Evolutionary conservation across 2,329 filamentous ascomycete genomes (phyloP), one percentile per base, ranked within the genome.

Genomic region (Pezicula neosporulosa): DNA sequence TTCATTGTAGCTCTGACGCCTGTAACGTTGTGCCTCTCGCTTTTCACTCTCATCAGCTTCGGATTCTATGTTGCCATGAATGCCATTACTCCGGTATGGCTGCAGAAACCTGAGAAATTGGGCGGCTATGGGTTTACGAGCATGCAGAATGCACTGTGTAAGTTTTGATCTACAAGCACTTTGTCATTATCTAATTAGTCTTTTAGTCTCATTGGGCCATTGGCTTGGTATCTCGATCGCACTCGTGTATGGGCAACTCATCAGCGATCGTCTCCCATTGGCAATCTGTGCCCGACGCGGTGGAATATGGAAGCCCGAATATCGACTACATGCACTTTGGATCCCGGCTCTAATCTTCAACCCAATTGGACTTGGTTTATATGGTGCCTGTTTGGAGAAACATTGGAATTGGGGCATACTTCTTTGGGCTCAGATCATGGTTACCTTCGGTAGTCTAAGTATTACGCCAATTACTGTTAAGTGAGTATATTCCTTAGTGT

Each of bases 371-470:
- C 57, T 71, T 16, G 68, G 68, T 12, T 51, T 73, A 12, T 69
- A 68, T 21, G 72, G 72, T 9, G 66, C 67, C 1, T 64, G 63
- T 1, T 57, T 75, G n/a, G 62, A 73, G 51, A 69, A 73, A 47
- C 67, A 72, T 48, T 52, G 70, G 4, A 68, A 71, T 49, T 75
- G 67, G 57, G 65, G 67, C 56, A 64, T 73, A 0, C 63, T 74
- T 6, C 71, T 70, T 0, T 52, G 74, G 16, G 71, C 61, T 0
- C 64, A 66, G n/a, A 70, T 74, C 41, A 52, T 75, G 10, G 63
- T 74, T 8, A 70, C 66, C 4, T 65, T 75, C n/a, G 56, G 53
- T 3, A 51, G 51, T 15, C n/a, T 57, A 10, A 39, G 44, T 9
- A 48, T 46, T 4, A 54, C 48, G 13, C 55, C 56, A 1, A 53